Percentiles rank a stretch among this genome's conserved stretches.
Conservation (phyloP, 2,329 filamentous ascomycete genomes). For the Rugonectria rugulosa region DNA sequence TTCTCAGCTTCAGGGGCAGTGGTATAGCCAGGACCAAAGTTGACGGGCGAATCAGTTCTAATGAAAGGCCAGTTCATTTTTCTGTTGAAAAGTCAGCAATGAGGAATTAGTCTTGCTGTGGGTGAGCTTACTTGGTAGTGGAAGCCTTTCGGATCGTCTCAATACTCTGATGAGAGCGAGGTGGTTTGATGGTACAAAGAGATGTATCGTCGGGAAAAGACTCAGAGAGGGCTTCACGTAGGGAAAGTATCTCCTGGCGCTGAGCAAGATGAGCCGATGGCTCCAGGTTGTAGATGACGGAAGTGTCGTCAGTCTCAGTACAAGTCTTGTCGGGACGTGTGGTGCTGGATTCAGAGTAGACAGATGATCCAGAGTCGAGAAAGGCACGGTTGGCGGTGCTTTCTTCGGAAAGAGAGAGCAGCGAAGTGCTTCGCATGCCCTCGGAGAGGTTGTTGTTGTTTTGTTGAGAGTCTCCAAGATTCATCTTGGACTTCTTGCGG, state of each 20-base stretch:
- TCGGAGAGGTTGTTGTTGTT: too few species aligned
- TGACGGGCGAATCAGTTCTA: conserved; percentile 26
- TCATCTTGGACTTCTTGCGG: conserved; percentile 30
- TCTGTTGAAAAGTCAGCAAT: conserved; percentile 11
- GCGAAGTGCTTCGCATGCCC: too few species aligned
- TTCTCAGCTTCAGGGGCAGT: conserved; percentile 16
- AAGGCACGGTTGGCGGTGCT: conserved; percentile 35
- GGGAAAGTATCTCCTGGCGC: conserved; percentile 18
- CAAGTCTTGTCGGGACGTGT: neutral
- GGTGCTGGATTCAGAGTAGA: conserved; percentile 18
- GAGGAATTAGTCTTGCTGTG: conserved; percentile 12
- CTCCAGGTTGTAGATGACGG: conserved; percentile 16
- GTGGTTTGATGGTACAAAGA: too few species aligned
- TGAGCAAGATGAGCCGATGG: conserved; percentile 26
- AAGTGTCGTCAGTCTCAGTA: conserved; percentile 11
- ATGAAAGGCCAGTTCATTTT: conserved; percentile 21
- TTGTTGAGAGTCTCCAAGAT: conserved; percentile 24
- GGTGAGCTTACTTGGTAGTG: conserved; percentile 17
- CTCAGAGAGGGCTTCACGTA: conserved; percentile 23
- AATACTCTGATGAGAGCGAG: conserved; percentile 30
- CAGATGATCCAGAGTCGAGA: conserved; percentile 23
- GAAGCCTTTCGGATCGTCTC: conserved; percentile 21
- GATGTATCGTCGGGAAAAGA: too few species aligned
- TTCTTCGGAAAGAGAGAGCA: conserved; percentile 27
- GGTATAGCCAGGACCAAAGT: conserved; percentile 12